Evolutionary conservation across 2,329 filamentous ascomycete species (phyloP).

Genomic region (Fusarium miscanthi): DNA sequence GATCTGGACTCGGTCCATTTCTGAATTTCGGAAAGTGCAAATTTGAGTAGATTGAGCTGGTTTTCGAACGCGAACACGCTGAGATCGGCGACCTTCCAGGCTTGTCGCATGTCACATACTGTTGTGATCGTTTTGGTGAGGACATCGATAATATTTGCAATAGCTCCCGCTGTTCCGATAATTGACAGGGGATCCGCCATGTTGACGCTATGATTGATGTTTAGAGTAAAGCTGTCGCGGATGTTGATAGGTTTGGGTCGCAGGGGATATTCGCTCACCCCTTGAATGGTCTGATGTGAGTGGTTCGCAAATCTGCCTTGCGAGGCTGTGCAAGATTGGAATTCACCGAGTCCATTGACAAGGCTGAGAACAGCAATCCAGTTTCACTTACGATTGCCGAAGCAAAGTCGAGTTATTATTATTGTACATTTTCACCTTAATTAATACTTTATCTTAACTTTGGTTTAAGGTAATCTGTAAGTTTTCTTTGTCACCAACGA

Average conservation of each 20-base stretch:
- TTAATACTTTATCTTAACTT: no score
- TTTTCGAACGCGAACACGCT: background rate
- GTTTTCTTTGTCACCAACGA: no score
- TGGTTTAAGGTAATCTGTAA: no score
- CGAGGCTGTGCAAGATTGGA: background rate
- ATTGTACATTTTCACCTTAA: no score
- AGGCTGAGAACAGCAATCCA: no score
- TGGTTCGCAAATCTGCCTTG: background rate
- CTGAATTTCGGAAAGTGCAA: background rate
- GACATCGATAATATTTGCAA: background rate
- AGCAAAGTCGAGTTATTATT: no score
- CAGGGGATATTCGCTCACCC: no score
- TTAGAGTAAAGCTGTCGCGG: no score
- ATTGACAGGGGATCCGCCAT: background rate
- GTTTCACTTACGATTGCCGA: no score
- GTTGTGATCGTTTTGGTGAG: background rate
- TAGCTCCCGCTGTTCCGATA: background rate
- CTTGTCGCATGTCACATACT: background rate
- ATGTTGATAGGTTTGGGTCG: background rate
- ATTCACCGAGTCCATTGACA: background rate
- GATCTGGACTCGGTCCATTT: background rate
- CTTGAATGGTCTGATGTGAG: background rate
- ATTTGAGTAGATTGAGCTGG: background rate
- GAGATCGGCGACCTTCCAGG: background rate
- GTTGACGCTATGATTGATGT: fast-evolving